Base-by-base conservation (phyloP, 2,329 filamentous ascomycete genomes). In the Didymella sp. region DNA sequence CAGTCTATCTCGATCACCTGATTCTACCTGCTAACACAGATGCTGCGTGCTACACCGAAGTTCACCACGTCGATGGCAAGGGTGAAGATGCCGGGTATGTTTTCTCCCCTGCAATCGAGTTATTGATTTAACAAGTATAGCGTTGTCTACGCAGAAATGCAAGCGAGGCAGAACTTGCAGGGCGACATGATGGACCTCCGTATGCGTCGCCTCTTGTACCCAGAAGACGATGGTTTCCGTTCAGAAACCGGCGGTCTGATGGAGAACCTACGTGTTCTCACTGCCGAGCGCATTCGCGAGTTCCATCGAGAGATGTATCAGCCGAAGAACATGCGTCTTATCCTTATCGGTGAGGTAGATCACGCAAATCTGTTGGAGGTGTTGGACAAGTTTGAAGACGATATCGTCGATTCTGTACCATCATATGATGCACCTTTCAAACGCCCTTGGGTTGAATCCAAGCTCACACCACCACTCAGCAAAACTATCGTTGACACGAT, bases 161-260 rank as follows among this genome's bases (percentile, higher is more conserved):
- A 99, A 77, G 95, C 89, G 22, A 87, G 96, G 2, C 90, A 98
- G 73, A 96, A 96, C 72, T 88, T 87, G 49, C 88, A 90, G 63
- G 82, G 84, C 7, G 92, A 96, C 74, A 85, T 98, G 56, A 96
- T 98, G 85, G 91, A 96, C 62, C 82, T 97, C 55, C 85, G 86
- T 62, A 89, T 91, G 49, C 88, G 91, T 37, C 87, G 91, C 2
- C 80, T 95, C 41, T 81, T 96, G 31, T 99, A 98, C 68, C 93
- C 93, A 0, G 87, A 95, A 74, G 89, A 91, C 43, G 87, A 96
- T 52, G 95, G 95, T 2, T 99, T 97, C 73, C 88, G 94, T 56
- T 98, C 97, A 67, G 95, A 99, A 78, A 99, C 95, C n/a, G 95
- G 95, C 12, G 95, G 95, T 13, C 92, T 97, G 89, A 96, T 96